A percentile compares a stretch with the other conserved stretches of the same genome.
These are phyloP conservation scores for Bothriochloa decipiens DNA, from an alignment of 176 grass and related monocot genomes.

Conservation along the genomic window DNA sequence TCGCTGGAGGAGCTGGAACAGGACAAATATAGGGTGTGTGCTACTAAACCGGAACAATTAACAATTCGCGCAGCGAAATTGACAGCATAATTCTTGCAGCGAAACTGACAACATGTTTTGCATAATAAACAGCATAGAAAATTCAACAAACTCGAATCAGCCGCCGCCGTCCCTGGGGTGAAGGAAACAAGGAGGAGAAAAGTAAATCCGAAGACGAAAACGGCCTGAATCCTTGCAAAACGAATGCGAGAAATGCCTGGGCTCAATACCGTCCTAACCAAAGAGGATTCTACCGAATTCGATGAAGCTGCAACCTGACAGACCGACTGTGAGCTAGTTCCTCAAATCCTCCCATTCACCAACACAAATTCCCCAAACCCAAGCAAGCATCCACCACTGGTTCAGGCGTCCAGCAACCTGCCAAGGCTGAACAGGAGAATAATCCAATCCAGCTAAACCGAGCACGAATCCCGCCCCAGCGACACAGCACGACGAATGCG, in stretches of 20 bases:
- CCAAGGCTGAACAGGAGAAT: not conserved
- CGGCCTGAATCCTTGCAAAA: not conserved
- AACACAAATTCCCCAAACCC: not conserved
- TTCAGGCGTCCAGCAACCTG: not conserved
- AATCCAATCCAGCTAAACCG: not conserved
- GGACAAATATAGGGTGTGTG: conserved; percentile 28
- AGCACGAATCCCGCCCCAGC: conserved; percentile 1
- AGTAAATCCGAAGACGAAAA: not conserved
- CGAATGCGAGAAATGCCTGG: not conserved
- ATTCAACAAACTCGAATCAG: not conserved
- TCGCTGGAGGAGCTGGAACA: conserved; percentile 23
- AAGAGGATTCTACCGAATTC: not conserved
- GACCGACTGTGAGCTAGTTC: not conserved
- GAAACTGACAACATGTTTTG: conserved; percentile 20
- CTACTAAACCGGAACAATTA: conserved; percentile 10
- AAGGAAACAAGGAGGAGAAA: not conserved
- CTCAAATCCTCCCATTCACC: not conserved
- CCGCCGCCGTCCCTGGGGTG: not conserved
- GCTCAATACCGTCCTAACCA: not conserved
- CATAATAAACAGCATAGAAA: not conserved
- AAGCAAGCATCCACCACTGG: not conserved
- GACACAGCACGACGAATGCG: not conserved
- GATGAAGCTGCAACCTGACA: not conserved
- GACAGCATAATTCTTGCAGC: not conserved
- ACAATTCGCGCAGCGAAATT: conserved; percentile 24